Evolutionary conservation across 495 filamentous ascomycete species (phyloP).

Genomic region (Darksidea phi): DNA sequence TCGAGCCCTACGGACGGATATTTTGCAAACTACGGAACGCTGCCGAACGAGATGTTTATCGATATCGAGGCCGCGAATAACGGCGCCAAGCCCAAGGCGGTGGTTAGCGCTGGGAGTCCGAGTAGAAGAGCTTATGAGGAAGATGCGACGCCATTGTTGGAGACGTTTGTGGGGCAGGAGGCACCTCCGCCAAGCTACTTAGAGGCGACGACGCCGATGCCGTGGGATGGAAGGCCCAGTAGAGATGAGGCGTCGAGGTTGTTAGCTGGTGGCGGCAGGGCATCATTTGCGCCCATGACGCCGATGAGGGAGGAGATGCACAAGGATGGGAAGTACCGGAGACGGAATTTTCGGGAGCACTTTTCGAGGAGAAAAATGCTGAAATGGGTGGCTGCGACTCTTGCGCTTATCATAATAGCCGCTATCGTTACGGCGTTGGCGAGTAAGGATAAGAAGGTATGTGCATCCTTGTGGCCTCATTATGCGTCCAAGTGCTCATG

Average conservation of each 20-base stretch:
- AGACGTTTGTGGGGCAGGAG: slow-evolving; percentile 16
- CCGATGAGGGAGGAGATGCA: slow-evolving; percentile 3
- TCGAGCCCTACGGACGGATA: background rate
- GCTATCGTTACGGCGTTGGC: slow-evolving; percentile 11
- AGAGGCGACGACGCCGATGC: slow-evolving; percentile 22
- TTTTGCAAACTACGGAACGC: background rate
- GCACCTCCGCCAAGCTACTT: slow-evolving; percentile 19
- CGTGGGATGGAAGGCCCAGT: slow-evolving; percentile 18
- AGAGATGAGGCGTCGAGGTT: slow-evolving; percentile 20
- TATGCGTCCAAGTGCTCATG: background rate
- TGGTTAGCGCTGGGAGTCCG: background rate
- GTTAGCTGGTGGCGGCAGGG: slow-evolving; percentile 5
- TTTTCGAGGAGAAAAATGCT: slow-evolving; percentile 14
- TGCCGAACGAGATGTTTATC: slow-evolving; percentile 18
- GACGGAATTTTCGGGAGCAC: slow-evolving; percentile 19
- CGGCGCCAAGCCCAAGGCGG: background rate
- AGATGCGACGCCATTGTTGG: slow-evolving; percentile 9
- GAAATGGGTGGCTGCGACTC: slow-evolving; percentile 10
- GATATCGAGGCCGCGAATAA: slow-evolving; percentile 19
- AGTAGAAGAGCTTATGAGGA: background rate
- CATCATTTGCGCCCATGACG: background rate
- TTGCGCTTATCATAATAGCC: slow-evolving; percentile 8
- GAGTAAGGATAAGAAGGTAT: background rate
- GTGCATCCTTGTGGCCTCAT: background rate
- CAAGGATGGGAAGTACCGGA: slow-evolving; percentile 1